Base-by-base conservation (phyloP, 108 stramenopile genomes). In the Cyclotella atomus region DNA sequence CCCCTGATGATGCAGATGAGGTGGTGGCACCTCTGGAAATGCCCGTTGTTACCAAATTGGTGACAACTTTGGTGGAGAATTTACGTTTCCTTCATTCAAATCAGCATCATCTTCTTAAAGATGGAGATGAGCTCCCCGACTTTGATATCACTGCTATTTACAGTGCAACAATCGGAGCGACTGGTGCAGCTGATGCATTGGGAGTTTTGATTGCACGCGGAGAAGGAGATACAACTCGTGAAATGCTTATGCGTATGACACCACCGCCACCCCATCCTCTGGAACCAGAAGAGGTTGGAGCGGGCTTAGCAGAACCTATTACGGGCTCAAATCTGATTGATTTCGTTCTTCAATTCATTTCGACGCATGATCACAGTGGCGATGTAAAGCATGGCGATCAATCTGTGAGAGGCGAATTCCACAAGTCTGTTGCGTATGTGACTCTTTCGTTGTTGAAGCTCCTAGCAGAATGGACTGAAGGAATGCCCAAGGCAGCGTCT, bases 61-160 rank as follows among this genome's bases (percentile, higher is more conserved):
- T 89, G 62, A 85, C 85, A 30, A 93, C 92, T 20, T 75, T 93
- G 5, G 76, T 53, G 27, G 83, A 85, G 45, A 88, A 91, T 70
- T 50, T 90, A 28, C 46, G 54, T 20, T 77, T 64, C 43, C 43
- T 70, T 10, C 71, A 60, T 46, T 57, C 47, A 24, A 61, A 75
- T 21, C 60, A 49, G 60, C 34, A 50, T 6, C 54, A 44, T 9
- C 35, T 44, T 23, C 69, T 63, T 49, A 19, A 57, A 33, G 28
- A 27, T 24, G 33, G 12, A 36, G 54, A 59, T 43, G 63, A 65
- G 29, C 28, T 32, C 2, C 60, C 27, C 32, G 44, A 36, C 0
- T n/a, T 41, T 17, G 72, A 78, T 38, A 46, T 77, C 29, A 63
- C 56, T 1, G 45, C 73, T 16, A 34, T 73, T 41, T 57, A 74